Conservation (phyloP, 257 asterid genomes). For the Scutellaria galericulata region DNA sequence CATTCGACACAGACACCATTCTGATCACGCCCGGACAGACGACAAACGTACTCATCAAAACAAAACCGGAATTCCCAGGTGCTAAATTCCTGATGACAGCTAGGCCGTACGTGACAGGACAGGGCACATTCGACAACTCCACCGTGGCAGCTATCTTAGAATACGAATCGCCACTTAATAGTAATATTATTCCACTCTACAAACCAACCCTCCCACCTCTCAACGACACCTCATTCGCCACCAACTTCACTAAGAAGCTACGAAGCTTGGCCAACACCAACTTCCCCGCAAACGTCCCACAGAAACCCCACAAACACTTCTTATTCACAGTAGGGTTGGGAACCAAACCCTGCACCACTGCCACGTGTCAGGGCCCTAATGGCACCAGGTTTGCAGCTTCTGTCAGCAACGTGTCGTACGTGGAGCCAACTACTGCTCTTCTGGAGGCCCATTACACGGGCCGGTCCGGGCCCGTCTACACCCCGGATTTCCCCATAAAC, state of each 20-base stretch:
- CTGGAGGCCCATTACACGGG: constrained; percentile 48
- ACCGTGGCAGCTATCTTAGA: constrained; percentile 43
- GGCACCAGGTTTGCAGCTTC: constrained; percentile 49
- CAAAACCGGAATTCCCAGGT: constrained; percentile 35
- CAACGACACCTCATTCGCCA: constrained; percentile 44
- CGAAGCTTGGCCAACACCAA: constrained; percentile 33
- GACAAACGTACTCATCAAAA: constrained; percentile 44
- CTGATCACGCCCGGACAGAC: constrained; percentile 55
- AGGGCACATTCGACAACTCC: constrained; percentile 50
- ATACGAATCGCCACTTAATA: constrained; percentile 34
- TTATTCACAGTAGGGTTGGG: constrained; percentile 47
- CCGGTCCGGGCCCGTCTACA: constrained; percentile 34
- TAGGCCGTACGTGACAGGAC: constrained; percentile 47
- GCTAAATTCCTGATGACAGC: constrained; percentile 47
- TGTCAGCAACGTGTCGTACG: constrained; percentile 39
- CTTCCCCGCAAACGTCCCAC: constrained; percentile 46
- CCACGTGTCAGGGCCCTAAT: constrained; percentile 47
- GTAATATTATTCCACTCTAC: constrained; percentile 38
- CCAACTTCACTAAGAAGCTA: constrained; percentile 33
- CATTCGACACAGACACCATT: constrained; percentile 42
- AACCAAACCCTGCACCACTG: constrained; percentile 38
- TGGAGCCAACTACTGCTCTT: constrained; percentile 42
- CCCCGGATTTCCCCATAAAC: constrained; percentile 36
- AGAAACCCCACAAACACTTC: constrained; percentile 33
- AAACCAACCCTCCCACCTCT: constrained; percentile 42